A percentile compares a stretch with the other conserved stretches of the same genome.
Conservation (phyloP, 192 early-diverging fungal genomes). For the Entomortierella beljakovae region DNA sequence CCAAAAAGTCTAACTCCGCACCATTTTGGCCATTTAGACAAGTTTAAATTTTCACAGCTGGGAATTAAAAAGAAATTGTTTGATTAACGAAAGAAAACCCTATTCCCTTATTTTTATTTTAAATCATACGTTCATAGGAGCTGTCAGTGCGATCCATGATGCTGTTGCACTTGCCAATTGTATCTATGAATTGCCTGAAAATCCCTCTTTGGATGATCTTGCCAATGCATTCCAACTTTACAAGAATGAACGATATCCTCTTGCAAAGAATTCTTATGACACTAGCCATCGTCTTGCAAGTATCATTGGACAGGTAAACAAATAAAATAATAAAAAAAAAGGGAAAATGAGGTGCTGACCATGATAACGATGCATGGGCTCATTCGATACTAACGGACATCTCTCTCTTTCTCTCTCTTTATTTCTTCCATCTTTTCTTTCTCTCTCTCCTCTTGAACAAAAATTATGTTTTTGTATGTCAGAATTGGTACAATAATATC, state of each 20-base stretch:
- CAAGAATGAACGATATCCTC: slow-evolving; percentile 22
- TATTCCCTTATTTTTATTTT: not conserved
- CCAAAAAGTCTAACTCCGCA: too few relatives aligned
- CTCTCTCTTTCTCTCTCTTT: not conserved
- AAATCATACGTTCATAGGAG: not conserved
- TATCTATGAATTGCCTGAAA: slow-evolving; percentile 19
- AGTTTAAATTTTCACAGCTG: too few relatives aligned
- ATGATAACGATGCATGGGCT: not conserved
- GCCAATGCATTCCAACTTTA: slow-evolving; percentile 18
- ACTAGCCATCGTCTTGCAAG: slow-evolving; percentile 31
- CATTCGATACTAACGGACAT: not conserved
- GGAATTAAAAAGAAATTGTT: too few relatives aligned
- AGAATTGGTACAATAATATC: slow-evolving; percentile 26
- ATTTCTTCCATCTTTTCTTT: slow-evolving; percentile 3
- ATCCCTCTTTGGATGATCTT: slow-evolving; percentile 17
- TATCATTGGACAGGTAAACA: slow-evolving; percentile 22
- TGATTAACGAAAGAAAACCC: too few relatives aligned
- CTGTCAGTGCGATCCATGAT: slow-evolving; percentile 33
- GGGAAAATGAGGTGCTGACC: not conserved
- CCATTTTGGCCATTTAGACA: too few relatives aligned
- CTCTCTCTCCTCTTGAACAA: not conserved
- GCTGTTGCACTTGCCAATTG: slow-evolving; percentile 21
- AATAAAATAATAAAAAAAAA: not conserved
- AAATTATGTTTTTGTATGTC: not conserved
- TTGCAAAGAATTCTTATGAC: slow-evolving; percentile 25